These are phyloP conservation scores for Bjerkandera adusta DNA, from an alignment of 1,284 basidiomycete genomes.

Conservation along the genomic window DNA sequence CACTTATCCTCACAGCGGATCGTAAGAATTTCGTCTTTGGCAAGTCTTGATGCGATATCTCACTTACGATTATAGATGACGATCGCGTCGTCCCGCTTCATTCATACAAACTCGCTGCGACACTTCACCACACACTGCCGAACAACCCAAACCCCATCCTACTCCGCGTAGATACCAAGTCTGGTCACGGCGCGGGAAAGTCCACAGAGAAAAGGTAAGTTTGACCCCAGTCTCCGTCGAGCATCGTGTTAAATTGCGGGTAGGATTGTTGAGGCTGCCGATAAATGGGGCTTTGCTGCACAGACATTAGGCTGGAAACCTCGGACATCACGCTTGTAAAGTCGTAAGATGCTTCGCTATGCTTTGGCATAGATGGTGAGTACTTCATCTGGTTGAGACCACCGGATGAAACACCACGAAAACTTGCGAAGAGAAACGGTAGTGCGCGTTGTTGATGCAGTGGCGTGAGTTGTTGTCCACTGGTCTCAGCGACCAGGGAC, in stretches of 20 bases:
- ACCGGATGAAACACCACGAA: too few species aligned
- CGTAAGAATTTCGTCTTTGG: conserved; percentile 44
- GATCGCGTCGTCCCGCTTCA: conserved; percentile 82
- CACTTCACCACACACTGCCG: conserved; percentile 62
- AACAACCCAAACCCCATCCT: conserved; percentile 70
- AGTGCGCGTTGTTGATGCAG: too few species aligned
- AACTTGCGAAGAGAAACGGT: too few species aligned
- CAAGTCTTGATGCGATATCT: background rate
- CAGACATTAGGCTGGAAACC: conserved; percentile 70
- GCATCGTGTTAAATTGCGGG: conserved; percentile 8
- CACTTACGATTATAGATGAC: conserved; percentile 50
- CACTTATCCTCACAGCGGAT: conserved; percentile 73
- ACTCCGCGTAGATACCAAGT: conserved; percentile 74
- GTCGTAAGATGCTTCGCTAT: too few species aligned
- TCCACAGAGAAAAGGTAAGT: conserved; percentile 68
- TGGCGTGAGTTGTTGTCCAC: too few species aligned
- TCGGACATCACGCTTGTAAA: too few species aligned
- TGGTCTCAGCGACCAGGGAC: too few species aligned
- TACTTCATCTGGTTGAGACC: too few species aligned
- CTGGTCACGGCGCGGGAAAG: conserved; percentile 81
- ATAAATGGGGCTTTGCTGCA: conserved; percentile 75
- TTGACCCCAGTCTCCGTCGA: too few species aligned
- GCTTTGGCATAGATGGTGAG: too few species aligned
- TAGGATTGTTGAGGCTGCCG: conserved; percentile 73
- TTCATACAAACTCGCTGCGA: conserved; percentile 78